Evolutionary conservation across 1,284 basidiomycete species (phyloP), one percentile per base, ranked within the genome.

Genomic region (Psilocybe mexicana): DNA sequence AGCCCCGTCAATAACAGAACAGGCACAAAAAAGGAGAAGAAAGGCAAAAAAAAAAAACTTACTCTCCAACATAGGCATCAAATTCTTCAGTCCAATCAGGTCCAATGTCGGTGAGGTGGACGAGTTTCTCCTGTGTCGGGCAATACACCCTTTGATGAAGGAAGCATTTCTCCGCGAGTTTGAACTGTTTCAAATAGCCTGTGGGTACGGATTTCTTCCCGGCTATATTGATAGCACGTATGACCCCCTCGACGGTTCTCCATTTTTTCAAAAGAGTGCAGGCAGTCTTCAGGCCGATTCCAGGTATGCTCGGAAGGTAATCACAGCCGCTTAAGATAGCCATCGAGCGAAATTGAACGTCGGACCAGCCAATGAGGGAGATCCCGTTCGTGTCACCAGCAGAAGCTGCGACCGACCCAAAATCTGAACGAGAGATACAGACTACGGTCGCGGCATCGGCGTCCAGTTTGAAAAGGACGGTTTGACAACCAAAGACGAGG

Each of bases 301-400:
- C 96, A 47, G 88, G 88, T 61, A 99, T 92, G 55, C 94, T 97
- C 5, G 94, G 87, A 23, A 98, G 83, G 72, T 99, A 99, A 72
- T 99, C 97, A 71, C 97, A 99, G 2, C 97, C 97, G 57, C 93
- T 94, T 43, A 99, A 81, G 70, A 99, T 98, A 25, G 96, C 92
- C 94, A 98, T 98, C 38, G 90, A 82, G 25, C 97, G 84, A 70
- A 99, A 98, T 71, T 97, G 91, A 5, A 80, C 77, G 66, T 95
- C 90, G 8, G 90, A 87, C 96, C 96, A 99, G 14, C 93, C 92
- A 42, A 86, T 75, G 60, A 99, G 85, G 10, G 92, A 90, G 63
- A 94, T 85, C 38, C 87, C 66, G 59, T 70, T 70, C 44, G 69
- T 40, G 38, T 78, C 87, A 12, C 81, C 79, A 12, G 75, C 70